Base-by-base conservation (phyloP, 192 early-diverging fungal species). In the Backusella tarrabulga region DNA sequence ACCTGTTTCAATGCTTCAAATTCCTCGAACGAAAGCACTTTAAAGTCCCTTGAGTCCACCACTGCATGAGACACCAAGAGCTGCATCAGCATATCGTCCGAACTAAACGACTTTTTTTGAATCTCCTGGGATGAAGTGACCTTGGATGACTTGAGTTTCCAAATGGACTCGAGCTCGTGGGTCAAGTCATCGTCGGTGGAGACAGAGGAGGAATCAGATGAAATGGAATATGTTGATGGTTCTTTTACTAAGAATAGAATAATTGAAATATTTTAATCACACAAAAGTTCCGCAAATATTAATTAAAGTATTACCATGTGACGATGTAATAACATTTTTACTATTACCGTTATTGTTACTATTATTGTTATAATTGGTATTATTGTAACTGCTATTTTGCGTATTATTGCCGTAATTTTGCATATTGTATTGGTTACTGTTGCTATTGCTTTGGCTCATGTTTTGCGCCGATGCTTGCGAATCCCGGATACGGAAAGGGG, bases 1-100 rank as follows among this genome's bases (percentile, higher is more conserved):
- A 88, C 89, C 75, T 85, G 83, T 75, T 91, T 88, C 36, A 90
- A 52, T 35, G 74, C 82, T 26, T 89, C 89, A 11, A 89, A 83
- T 44, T 88, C 79, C 32, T 90, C 87, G 23, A 87, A 83, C 9
- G 83, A 67, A 41, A 91, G 71, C 4, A 89, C 74, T 11, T 85
- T 84, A 74, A 86, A 91, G 2, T 85, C 84, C 46, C 83, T 83
- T 1, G 90, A 79, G 77, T 91, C 90, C 6, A 88, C 80, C 0
- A 88, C 77, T 0, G 90, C 87, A 42, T 88, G 86, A 11, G 87
- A 86, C 5, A 91, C 76, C 68, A 89, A 67, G 8, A 82, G 68
- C 46, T 82, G 77, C 38, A 73, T 69, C 1, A 82, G 35, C 44
- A 82, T 36, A 19, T 78, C 80, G 6, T 78, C 77, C 0, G 78